Percentiles rank a stretch among this genome's conserved stretches.
These are phyloP conservation scores for Arthrobotrys conoides DNA, from an alignment of 2,329 filamentous ascomycete genomes.

Conservation along the genomic window DNA sequence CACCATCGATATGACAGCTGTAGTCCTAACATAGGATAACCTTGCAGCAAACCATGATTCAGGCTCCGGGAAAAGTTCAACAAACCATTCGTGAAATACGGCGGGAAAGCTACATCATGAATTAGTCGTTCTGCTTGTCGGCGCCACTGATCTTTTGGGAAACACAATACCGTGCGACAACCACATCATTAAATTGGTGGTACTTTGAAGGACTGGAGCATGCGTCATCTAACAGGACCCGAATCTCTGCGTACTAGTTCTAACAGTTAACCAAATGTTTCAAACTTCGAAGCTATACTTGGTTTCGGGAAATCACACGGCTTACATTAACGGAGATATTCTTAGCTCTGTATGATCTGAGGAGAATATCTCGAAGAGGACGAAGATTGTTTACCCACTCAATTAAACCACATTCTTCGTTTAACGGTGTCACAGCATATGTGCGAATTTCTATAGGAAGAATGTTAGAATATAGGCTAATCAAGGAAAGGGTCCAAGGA, in stretches of 20 bases:
- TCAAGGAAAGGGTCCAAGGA: constrained; percentile 3
- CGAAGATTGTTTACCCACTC: constrained; percentile 99
- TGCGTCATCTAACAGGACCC: constrained; percentile 75
- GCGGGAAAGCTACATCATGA: constrained; percentile 80
- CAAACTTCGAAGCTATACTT: neutral
- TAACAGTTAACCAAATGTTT: constrained; percentile 65
- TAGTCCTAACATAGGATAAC: constrained; percentile 89
- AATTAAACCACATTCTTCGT: constrained; percentile 97
- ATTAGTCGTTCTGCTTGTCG: neutral
- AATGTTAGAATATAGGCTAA: constrained; percentile 48
- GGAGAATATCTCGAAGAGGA: constrained; percentile 90
- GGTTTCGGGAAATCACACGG: neutral
- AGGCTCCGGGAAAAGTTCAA: constrained; percentile 93
- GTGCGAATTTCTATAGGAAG: constrained; percentile 81
- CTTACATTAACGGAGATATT: constrained; percentile 73
- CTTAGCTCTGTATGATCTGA: constrained; percentile 81
- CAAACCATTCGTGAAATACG: constrained; percentile 93
- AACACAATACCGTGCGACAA: constrained; percentile 69
- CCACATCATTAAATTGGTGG: constrained; percentile 78
- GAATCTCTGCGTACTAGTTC: constrained; percentile 63
- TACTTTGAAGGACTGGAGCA: constrained; percentile 75
- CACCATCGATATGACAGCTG: constrained; percentile 99
- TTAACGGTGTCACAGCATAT: constrained; percentile 95
- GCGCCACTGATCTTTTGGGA: neutral
- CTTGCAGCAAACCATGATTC: constrained; percentile 92